A percentile compares a stretch with the other conserved stretches of the same genome.
phyloP scores from a whole-genome alignment of 2,329 filamentous ascomycete species.

The Juglanconis oblonga region DNA sequence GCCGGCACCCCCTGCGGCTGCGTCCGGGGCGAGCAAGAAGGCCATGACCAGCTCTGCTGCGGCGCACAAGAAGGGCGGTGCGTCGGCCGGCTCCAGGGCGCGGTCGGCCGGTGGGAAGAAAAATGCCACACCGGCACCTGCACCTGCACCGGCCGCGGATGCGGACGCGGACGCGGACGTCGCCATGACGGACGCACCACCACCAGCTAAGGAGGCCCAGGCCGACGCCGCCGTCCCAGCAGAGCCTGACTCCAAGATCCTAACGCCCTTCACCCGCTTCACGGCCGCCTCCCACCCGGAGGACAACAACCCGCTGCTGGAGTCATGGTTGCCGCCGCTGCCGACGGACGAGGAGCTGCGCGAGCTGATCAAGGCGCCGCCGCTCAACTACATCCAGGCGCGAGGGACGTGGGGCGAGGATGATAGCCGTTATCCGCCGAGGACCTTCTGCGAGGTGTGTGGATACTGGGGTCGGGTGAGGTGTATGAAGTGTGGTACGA shows the following conservation, averaged over 20 bases:
- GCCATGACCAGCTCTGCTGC: not conserved
- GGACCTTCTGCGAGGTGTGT: conserved; percentile 72
- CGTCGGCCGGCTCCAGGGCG: conserved; percentile 5
- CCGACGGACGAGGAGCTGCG: conserved; percentile 62
- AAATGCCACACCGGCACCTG: conserved; percentile 4
- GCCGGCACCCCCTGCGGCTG: conserved; percentile 8
- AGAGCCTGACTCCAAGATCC: conserved; percentile 29
- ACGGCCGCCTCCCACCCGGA: conserved; percentile 40
- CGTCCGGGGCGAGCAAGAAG: conserved; percentile 1
- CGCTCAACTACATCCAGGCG: conserved; percentile 67
- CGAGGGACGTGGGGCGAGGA: conserved; percentile 42
- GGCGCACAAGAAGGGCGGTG: conserved; percentile 13
- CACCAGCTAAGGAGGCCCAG: conserved; percentile 8
- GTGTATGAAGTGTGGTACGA: conserved; percentile 74
- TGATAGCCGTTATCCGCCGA: conserved; percentile 23
- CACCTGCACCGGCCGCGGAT: not conserved
- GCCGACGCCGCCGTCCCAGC: conserved; percentile 20
- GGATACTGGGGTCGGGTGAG: conserved; percentile 77
- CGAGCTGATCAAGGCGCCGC: conserved; percentile 59
- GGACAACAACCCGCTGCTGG: conserved; percentile 57
- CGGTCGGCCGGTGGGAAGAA: conserved; percentile 10
- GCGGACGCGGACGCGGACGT: conserved; percentile 26
- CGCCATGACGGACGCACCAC: conserved; percentile 39
- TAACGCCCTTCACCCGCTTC: conserved; percentile 31
- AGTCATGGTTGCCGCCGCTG: conserved; percentile 54